Evolutionary conservation across 129 eudicot species (phyloP).

Genomic region (Calendula officinalis): DNA sequence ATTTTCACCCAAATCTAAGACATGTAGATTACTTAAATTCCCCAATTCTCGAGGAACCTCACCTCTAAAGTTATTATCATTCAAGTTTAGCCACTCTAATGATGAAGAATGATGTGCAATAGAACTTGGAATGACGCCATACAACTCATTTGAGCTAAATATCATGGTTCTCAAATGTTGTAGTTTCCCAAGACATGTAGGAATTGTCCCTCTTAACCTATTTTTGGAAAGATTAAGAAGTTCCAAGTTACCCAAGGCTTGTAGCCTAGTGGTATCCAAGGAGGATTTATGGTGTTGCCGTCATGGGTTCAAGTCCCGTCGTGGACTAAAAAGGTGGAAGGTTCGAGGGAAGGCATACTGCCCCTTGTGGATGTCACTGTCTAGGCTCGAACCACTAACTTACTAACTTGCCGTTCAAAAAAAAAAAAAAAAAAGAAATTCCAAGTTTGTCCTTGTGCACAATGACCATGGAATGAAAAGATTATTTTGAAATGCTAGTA

Average conservation of each 20-base stretch:
- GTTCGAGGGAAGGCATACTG: too few relatives aligned
- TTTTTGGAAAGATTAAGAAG: neutral
- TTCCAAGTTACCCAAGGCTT: too few relatives aligned
- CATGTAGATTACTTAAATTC: neutral
- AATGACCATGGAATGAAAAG: neutral
- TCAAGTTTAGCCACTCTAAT: neutral
- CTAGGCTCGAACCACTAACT: too few relatives aligned
- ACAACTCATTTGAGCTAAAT: neutral
- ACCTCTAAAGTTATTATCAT: neutral
- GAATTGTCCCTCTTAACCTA: slow-evolving; percentile 1
- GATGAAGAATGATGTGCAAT: neutral
- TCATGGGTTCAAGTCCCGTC: too few relatives aligned
- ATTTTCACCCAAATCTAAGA: neutral
- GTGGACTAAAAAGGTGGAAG: too few relatives aligned
- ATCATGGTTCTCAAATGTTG: neutral
- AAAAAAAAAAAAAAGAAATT: too few relatives aligned
- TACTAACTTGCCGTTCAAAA: too few relatives aligned
- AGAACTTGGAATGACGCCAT: neutral
- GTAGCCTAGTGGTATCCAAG: too few relatives aligned
- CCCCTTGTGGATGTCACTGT: too few relatives aligned
- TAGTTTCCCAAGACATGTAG: neutral
- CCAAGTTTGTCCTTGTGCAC: neutral
- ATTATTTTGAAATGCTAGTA: neutral
- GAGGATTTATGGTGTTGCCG: too few relatives aligned
- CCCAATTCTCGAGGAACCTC: neutral